Percentiles rank a stretch among this genome's conserved stretches.
Conservation (phyloP, 495 filamentous ascomycete species). For the Penicillium psychrofluorescens region DNA sequence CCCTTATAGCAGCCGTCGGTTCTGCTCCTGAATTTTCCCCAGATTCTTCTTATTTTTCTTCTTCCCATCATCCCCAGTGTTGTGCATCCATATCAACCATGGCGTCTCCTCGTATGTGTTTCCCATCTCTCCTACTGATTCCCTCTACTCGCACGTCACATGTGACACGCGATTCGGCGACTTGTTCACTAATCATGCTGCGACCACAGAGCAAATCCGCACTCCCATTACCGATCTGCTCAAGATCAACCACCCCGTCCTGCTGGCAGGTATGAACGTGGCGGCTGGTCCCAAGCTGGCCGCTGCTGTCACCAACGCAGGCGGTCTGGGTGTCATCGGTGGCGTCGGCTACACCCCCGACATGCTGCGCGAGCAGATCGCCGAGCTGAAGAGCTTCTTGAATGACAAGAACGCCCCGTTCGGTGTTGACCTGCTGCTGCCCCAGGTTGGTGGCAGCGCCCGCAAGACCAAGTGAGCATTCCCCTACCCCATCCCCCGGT, state of each 20-base stretch:
- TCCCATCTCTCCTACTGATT: neutral
- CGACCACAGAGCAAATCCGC: constrained; percentile 64
- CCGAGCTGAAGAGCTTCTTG: constrained; percentile 84
- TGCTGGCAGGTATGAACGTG: constrained; percentile 98
- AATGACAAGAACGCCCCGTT: constrained; percentile 97
- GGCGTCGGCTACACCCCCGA: constrained; percentile 95
- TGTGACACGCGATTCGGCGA: constrained; percentile 3
- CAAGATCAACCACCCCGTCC: constrained; percentile 92
- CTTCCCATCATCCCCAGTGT: constrained; percentile 2
- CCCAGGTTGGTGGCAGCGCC: constrained; percentile 88
- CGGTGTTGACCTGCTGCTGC: constrained; percentile 89
- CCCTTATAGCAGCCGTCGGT: constrained; percentile 6
- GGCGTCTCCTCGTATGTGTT: constrained; percentile 72
- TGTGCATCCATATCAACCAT: constrained; percentile 39
- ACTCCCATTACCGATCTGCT: constrained; percentile 90
- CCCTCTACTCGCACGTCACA: constrained; percentile 5
- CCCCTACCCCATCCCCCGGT: neutral
- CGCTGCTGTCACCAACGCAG: constrained; percentile 94
- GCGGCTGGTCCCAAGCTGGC: constrained; percentile 95
- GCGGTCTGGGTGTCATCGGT: constrained; percentile 92
- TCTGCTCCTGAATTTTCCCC: constrained; percentile 9
- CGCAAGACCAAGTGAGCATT: constrained; percentile 81
- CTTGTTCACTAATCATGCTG: neutral
- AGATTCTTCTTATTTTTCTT: constrained; percentile 6
- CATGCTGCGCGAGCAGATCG: constrained; percentile 92